phyloP scores from a whole-genome alignment of 768 basidiomycete genomes.

The Boletus bicolor region DNA sequence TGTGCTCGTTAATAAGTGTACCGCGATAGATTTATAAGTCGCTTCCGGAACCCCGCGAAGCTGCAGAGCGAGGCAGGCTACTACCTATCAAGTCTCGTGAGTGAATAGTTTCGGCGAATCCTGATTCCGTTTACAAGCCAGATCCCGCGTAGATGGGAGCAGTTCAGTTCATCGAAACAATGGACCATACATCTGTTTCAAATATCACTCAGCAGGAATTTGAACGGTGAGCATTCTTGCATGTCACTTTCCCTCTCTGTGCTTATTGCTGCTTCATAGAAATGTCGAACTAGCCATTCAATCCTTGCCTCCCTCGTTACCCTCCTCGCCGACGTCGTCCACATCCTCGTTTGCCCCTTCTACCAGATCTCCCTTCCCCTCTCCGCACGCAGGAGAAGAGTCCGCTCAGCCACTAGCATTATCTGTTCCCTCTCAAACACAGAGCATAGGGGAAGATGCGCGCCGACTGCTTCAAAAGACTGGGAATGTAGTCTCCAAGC shows the following conservation, averaged over 20 bases:
- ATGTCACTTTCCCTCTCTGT: background rate
- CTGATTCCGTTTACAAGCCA: slow-evolving; percentile 2
- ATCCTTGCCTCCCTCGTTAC: slow-evolving; percentile 35
- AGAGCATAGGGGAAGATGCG: slow-evolving; percentile 59
- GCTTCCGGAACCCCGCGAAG: slow-evolving; percentile 87
- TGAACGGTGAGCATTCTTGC: slow-evolving; percentile 53
- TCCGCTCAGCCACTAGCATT: slow-evolving; percentile 78
- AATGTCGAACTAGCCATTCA: slow-evolving; percentile 64
- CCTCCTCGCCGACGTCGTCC: slow-evolving; percentile 32
- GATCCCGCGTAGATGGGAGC: slow-evolving; percentile 74
- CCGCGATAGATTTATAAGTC: slow-evolving; percentile 78
- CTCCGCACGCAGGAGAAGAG: slow-evolving; percentile 79
- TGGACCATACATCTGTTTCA: slow-evolving; percentile 95
- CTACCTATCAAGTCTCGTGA: slow-evolving; percentile 90
- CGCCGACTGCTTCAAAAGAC: slow-evolving; percentile 83
- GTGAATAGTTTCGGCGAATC: slow-evolving; percentile 21
- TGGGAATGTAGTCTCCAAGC: slow-evolving; percentile 86
- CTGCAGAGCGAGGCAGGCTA: slow-evolving; percentile 95
- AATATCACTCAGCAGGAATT: slow-evolving; percentile 93
- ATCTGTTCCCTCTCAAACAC: slow-evolving; percentile 39
- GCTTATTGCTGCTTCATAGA: slow-evolving; percentile 23
- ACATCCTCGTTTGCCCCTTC: slow-evolving; percentile 37
- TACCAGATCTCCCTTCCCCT: slow-evolving; percentile 33
- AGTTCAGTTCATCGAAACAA: slow-evolving; percentile 95
- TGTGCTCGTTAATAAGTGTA: background rate